Evolutionary conservation across 2,329 filamentous ascomycete species (phyloP), one percentile per base, ranked within the genome.

Genomic region (Trichoderma sp.): DNA sequence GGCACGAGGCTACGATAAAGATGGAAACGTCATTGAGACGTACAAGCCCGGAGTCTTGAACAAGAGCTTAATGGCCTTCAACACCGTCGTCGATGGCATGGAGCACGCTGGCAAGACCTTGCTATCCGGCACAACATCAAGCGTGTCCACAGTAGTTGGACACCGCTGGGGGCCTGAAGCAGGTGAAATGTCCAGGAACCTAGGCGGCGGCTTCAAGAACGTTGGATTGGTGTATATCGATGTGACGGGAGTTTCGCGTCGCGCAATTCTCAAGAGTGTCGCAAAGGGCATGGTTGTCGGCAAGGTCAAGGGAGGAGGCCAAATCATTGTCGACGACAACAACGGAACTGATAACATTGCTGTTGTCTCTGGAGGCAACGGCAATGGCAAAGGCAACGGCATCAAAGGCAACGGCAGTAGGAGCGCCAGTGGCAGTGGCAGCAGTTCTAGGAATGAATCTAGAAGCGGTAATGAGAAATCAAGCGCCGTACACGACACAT

Each of bases 161-260:
- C 96, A 98, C 80, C 90, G 89, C 72, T 99, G 94, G 83, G 96
- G 96, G 5, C 77, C 87, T 1, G 93, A 99, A 80, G 96, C 96
- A 0, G 93, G 94, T 19, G 86, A 90, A 43, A 84, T 98, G 19
- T 91, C 93, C 2, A 85, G 86, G 53, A 86, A 92, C 65, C 80
- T 99, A 24, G 92, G 93, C 0, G 91, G 93, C 5, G 95, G 94
- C 29, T 90, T 97, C 75, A 97, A 96, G 85, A 99, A 98, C 73
- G 96, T 98, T 8, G 96, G 94, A 6, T 85, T 99, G 33, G 96
- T 99, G 37, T 99, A 99, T 78, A 97, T 99, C 71, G 96, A 99
- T 75, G 95, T 96, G 1, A 91, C 94, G 0, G 96, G 96, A 43
- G 96, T 99, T 1, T 97, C 92, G 68, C 87, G 96, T 53, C 89